Percentiles rank a stretch among this genome's conserved stretches.
phyloP scores from a whole-genome alignment of 345 rosid genomes.

The Ceriops zippeliana region DNA sequence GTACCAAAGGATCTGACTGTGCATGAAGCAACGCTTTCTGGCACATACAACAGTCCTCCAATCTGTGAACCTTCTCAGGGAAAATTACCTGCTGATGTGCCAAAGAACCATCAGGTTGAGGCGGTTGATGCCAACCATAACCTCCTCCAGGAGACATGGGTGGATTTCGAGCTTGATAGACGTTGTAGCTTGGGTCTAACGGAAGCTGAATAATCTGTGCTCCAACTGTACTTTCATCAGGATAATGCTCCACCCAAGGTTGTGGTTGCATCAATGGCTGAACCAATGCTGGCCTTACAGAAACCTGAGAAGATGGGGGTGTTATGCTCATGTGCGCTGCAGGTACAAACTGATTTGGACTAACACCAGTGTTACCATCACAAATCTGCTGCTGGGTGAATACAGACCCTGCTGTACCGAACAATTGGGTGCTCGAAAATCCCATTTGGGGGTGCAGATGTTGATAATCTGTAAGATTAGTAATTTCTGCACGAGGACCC shows the following conservation, averaged over 20 bases:
- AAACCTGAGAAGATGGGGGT: slow-evolving; percentile 38
- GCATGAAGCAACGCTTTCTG: slow-evolving; percentile 68
- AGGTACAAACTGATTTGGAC: slow-evolving; percentile 45
- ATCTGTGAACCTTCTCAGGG: slow-evolving; percentile 35
- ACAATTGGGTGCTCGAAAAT: slow-evolving; percentile 36
- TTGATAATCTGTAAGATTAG: slow-evolving; percentile 31
- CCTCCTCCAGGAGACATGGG: slow-evolving; percentile 42
- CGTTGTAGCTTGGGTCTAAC: slow-evolving; percentile 40
- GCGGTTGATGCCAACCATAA: slow-evolving; percentile 49
- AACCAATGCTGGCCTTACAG: slow-evolving; percentile 43
- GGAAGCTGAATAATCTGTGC: slow-evolving; percentile 47
- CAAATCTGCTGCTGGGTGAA: slow-evolving; percentile 37
- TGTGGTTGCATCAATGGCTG: slow-evolving; percentile 46
- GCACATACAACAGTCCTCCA: slow-evolving; percentile 58
- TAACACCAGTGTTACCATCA: slow-evolving; percentile 25
- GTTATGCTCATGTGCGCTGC: slow-evolving; percentile 43
- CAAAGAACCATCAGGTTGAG: slow-evolving; percentile 37
- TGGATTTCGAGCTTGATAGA: slow-evolving; percentile 38
- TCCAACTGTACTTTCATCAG: slow-evolving; percentile 39
- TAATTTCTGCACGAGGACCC: slow-evolving; percentile 42
- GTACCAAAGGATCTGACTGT: slow-evolving; percentile 55
- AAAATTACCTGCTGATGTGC: slow-evolving; percentile 33
- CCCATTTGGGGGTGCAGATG: slow-evolving; percentile 43
- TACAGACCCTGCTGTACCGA: slow-evolving; percentile 31
- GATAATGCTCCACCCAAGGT: slow-evolving; percentile 36